phyloP scores from a whole-genome alignment of 306 rosid species.

The Hippophae tibetana region DNA sequence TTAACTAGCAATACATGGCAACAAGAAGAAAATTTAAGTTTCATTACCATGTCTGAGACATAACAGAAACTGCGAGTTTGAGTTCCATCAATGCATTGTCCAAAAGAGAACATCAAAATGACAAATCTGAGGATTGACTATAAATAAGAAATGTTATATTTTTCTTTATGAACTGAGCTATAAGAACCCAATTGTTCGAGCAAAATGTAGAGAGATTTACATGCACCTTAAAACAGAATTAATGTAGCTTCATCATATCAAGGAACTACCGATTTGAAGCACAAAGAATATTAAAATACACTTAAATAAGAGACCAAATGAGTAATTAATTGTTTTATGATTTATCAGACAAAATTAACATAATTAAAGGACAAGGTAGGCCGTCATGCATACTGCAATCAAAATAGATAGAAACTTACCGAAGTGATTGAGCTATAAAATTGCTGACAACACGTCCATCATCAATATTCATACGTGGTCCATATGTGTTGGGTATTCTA shows the following conservation, averaged over 20 bases:
- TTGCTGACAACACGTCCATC: conserved; percentile 99
- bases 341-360: background rate
- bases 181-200: background rate
- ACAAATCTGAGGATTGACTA: conserved; percentile 1
- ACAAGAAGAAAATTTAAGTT: background rate
- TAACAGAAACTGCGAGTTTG: conserved; percentile 86
- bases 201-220: conserved; percentile 8
- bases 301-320: background rate
- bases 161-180: conserved; percentile 6
- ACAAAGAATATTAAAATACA: background rate
- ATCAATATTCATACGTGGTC: conserved; percentile 99
- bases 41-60: conserved; percentile 64
- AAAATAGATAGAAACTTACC: conserved; percentile 35
- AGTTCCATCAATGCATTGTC: conserved; percentile 56
- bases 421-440: conserved; percentile 92
- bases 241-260: background rate
- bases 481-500: conserved; percentile 89
- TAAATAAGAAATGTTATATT: background rate
- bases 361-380: background rate
- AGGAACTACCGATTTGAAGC: background rate
- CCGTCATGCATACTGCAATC: background rate
- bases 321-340: background rate
- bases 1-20: background rate
- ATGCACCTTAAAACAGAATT: background rate
- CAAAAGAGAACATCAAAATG: conserved; percentile 12